These are phyloP conservation scores for Huntiella bhutanensis DNA, from an alignment of 2,329 filamentous ascomycete genomes.

Conservation along the genomic window DNA sequence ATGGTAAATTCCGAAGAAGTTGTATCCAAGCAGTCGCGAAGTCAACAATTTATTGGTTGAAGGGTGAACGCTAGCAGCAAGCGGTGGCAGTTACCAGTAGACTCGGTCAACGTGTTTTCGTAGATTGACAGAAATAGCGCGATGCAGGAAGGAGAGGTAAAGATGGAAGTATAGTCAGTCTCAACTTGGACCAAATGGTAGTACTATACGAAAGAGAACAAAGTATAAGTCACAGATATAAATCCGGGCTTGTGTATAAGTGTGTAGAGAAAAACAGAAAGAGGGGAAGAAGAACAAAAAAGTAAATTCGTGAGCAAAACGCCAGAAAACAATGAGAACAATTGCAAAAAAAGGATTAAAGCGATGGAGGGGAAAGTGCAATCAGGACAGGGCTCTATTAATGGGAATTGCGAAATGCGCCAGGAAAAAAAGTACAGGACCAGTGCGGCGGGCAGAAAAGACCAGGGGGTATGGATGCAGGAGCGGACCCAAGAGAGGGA, in stretches of 20 bases:
- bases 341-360: not conserved
- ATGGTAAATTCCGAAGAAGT: no score
- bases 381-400: conserved; percentile 5
- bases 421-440: conserved; percentile 6
- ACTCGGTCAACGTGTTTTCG: no score
- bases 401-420: not conserved
- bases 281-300: conserved; percentile 1
- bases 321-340: not conserved
- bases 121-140: not conserved
- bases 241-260: not conserved
- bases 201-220: not conserved
- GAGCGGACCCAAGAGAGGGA: conserved; percentile 1
- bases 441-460: conserved; percentile 5
- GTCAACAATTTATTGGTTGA: conserved; percentile 16
- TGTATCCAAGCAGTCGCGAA: conserved; percentile 3
- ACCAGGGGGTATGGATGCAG: not conserved
- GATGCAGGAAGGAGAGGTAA: not conserved
- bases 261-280: not conserved
- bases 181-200: not conserved
- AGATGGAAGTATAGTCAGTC: not conserved
- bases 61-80: no score
- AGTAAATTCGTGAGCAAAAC: not conserved
- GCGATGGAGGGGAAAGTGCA: not conserved
- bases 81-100: no score
- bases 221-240: not conserved